These are phyloP conservation scores for Clavulina sp. DNA, from an alignment of 768 basidiomycete species.

Conservation along the genomic window DNA sequence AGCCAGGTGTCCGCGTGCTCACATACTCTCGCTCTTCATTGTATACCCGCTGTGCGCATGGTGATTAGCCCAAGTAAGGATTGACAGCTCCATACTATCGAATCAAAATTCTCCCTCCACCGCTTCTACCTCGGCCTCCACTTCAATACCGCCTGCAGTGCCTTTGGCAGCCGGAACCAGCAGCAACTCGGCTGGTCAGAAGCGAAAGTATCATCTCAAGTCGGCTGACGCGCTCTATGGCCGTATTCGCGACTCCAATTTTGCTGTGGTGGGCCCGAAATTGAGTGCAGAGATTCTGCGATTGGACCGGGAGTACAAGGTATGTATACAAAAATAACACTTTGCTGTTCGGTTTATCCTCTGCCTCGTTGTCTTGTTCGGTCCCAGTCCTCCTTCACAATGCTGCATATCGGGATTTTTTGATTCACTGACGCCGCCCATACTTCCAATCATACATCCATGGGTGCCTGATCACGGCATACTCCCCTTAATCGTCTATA, in stretches of 20 bases:
- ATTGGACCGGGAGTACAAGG: constrained; percentile 87
- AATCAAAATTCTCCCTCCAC: constrained; percentile 10
- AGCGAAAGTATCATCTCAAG: constrained; percentile 79
- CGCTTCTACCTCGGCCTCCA: constrained; percentile 9
- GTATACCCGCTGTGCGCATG: no score
- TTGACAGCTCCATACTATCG: constrained; percentile 21
- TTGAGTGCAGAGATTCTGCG: constrained; percentile 68
- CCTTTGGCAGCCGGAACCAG: no score
- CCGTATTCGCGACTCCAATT: constrained; percentile 82
- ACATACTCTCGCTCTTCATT: neutral
- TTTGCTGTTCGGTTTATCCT: neutral
- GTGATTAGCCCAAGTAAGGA: constrained; percentile 26
- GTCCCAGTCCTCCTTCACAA: no score
- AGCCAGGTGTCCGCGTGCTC: neutral
- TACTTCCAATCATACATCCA: no score
- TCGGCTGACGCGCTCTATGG: constrained; percentile 67
- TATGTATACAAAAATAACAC: constrained; percentile 15
- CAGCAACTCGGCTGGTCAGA: constrained; percentile 15
- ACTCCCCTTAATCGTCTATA: neutral
- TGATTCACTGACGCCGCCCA: no score
- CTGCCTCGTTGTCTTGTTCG: no score
- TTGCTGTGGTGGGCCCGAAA: constrained; percentile 69
- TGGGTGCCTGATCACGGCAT: no score
- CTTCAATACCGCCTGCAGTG: constrained; percentile 4
- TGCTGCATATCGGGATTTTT: no score